phyloP scores from a whole-genome alignment of 495 filamentous ascomycete species.

The Neurospora sp. region DNA sequence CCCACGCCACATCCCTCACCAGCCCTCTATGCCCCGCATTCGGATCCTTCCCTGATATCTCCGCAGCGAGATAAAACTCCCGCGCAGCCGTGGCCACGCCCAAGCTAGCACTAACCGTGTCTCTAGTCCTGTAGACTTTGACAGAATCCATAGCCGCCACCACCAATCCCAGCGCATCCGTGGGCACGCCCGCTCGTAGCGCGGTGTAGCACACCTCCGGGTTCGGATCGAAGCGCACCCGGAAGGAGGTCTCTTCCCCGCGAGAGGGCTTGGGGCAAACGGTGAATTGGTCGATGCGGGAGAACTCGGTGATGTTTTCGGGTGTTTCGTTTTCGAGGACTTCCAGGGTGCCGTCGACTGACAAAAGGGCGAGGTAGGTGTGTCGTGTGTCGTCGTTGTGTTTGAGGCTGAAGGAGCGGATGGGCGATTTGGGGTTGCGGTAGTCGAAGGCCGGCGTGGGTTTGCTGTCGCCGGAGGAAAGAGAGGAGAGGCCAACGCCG shows the following conservation, averaged over 20 bases:
- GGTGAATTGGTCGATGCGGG: constrained; percentile 56
- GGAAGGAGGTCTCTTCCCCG: constrained; percentile 79
- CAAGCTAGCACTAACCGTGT: constrained; percentile 42
- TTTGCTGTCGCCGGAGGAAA: constrained; percentile 14
- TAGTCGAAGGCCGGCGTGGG: constrained; percentile 36
- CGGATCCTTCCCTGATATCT: constrained; percentile 39
- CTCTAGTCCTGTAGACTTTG: constrained; percentile 65
- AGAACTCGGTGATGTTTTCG: constrained; percentile 72
- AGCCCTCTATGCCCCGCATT: constrained; percentile 48
- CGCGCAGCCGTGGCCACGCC: constrained; percentile 40
- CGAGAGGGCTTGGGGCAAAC: constrained; percentile 42
- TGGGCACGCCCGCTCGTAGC: constrained; percentile 62
- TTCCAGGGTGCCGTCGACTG: constrained; percentile 66
- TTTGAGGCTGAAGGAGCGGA: constrained; percentile 70
- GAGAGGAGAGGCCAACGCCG: background rate
- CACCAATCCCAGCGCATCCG: constrained; percentile 63
- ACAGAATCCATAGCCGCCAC: constrained; percentile 76
- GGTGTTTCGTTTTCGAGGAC: constrained; percentile 80
- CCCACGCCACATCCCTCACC: constrained; percentile 90
- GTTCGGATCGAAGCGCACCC: constrained; percentile 76
- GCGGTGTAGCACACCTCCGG: constrained; percentile 67
- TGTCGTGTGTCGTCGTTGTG: constrained; percentile 54
- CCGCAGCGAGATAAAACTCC: constrained; percentile 70
- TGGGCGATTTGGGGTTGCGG: constrained; percentile 30
- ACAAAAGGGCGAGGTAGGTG: constrained; percentile 75